Conservation (phyloP, 805 yeast genomes). For the Metschnikowia aberdeeniae region DNA sequence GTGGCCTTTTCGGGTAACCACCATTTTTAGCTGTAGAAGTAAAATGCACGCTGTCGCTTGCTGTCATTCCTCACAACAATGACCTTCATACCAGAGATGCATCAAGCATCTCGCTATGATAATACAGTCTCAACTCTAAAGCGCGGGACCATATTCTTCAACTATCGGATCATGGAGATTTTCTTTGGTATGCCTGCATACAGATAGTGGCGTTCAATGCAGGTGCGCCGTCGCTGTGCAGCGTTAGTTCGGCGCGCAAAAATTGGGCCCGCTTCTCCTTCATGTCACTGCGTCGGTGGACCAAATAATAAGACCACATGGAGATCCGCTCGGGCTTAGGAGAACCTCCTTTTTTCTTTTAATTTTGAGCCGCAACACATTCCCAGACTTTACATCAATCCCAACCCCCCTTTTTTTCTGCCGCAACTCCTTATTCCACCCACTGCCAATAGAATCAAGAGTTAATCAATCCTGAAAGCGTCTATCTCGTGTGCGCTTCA, state of each 20-base stretch:
- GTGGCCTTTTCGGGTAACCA: too few relatives aligned
- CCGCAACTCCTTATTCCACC: background rate
- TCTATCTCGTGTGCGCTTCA: background rate
- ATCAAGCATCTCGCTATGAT: too few relatives aligned
- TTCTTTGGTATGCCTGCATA: background rate
- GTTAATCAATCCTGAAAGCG: background rate
- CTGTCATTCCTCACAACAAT: too few relatives aligned
- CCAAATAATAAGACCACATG: constrained; percentile 1
- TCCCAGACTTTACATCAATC: background rate
- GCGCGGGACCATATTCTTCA: too few relatives aligned
- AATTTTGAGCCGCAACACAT: background rate
- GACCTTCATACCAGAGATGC: too few relatives aligned
- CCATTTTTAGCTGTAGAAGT: too few relatives aligned
- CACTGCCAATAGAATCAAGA: background rate
- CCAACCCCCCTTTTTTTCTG: background rate
- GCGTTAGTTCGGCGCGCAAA: constrained; percentile 2
- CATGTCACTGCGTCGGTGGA: constrained; percentile 1
- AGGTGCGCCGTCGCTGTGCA: background rate
- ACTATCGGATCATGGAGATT: background rate
- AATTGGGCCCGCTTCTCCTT: constrained; percentile 2
- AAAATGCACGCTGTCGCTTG: too few relatives aligned
- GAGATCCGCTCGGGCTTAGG: constrained; percentile 1
- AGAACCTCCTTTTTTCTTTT: background rate
- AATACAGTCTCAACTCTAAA: too few relatives aligned
- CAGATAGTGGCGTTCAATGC: background rate